A percentile compares a stretch with the other conserved stretches of the same genome.
Evolutionary conservation across 176 grass and related monocot species (phyloP).

Genomic region (Echinochloa phyllopogon): DNA sequence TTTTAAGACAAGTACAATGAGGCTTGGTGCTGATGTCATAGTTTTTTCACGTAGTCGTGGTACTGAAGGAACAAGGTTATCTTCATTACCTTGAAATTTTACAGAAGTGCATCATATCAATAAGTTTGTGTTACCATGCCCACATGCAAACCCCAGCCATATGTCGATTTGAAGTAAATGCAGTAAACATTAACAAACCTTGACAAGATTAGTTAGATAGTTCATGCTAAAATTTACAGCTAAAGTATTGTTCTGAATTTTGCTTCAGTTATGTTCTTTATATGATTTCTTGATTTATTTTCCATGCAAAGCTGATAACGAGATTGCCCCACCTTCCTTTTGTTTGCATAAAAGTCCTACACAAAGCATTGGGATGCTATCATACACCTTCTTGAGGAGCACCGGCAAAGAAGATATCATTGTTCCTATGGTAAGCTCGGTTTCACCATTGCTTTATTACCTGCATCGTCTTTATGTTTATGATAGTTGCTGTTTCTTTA

Average conservation of each 20-base stretch:
- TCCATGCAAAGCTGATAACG: constrained; percentile 17
- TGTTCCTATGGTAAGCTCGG: constrained; percentile 86
- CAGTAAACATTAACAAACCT: not conserved
- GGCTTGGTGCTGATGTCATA: constrained; percentile 55
- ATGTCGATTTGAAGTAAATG: not conserved
- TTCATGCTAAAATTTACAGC: not conserved
- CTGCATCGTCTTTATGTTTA: not conserved
- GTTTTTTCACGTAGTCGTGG: constrained; percentile 77
- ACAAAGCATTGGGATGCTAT: constrained; percentile 91
- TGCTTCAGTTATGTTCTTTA: not conserved
- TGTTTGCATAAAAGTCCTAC: constrained; percentile 59
- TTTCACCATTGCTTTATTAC: constrained; percentile 9
- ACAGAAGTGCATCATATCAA: constrained; percentile 29
- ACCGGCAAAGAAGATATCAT: constrained; percentile 86
- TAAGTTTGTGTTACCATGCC: constrained; percentile 10
- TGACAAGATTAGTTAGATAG: not conserved
- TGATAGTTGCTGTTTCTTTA: not conserved
- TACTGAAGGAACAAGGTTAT: constrained; percentile 75
- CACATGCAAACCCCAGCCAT: not conserved
- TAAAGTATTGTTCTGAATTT: not conserved
- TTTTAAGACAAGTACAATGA: constrained; percentile 43
- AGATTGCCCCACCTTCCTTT: not conserved
- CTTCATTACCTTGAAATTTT: constrained; percentile 15
- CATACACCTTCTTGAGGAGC: constrained; percentile 84
- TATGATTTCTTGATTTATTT: constrained; percentile 30